Evolutionary conservation across 2,329 filamentous ascomycete genomes (phyloP).

Genomic region (Curvularia spicifera): DNA sequence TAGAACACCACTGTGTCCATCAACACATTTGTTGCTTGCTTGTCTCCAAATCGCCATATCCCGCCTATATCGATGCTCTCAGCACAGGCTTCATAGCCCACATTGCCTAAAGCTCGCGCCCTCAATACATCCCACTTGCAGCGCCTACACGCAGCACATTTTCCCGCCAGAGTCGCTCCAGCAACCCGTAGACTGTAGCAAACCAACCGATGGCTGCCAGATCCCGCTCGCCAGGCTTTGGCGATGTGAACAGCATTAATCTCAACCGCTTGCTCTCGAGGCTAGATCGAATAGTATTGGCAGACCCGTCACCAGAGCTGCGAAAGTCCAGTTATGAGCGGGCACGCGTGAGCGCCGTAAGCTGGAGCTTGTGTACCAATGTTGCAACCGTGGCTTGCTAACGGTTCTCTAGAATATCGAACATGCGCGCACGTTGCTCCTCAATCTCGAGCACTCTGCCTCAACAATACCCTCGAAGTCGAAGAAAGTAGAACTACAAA

Average conservation of each 20-base stretch:
- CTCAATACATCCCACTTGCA: not conserved
- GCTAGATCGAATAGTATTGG: constrained; percentile 69
- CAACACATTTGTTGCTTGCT: not conserved
- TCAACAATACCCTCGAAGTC: constrained; percentile 51
- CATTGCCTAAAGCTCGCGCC: not conserved
- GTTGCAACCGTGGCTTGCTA: not conserved
- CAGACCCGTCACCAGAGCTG: constrained; percentile 65
- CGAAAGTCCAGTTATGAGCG: constrained; percentile 71
- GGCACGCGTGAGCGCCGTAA: constrained; percentile 62
- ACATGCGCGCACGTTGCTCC: constrained; percentile 71
- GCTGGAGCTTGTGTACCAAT: constrained; percentile 24
- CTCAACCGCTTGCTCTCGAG: constrained; percentile 70
- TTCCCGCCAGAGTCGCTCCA: not conserved
- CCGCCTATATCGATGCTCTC: not conserved
- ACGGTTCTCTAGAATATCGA: constrained; percentile 66
- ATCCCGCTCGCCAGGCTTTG: constrained; percentile 31
- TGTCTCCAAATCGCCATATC: not conserved
- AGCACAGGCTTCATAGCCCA: not conserved
- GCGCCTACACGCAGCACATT: constrained; percentile 1
- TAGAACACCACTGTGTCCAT: constrained; percentile 7
- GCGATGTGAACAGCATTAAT: constrained; percentile 51
- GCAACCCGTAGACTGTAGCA: not conserved
- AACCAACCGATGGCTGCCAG: constrained; percentile 27
- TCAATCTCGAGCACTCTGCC: constrained; percentile 73
- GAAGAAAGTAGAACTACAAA: constrained; percentile 66